Conservation (phyloP, 768 basidiomycete genomes). For the Krasilnikovozyma curviuscula region DNA sequence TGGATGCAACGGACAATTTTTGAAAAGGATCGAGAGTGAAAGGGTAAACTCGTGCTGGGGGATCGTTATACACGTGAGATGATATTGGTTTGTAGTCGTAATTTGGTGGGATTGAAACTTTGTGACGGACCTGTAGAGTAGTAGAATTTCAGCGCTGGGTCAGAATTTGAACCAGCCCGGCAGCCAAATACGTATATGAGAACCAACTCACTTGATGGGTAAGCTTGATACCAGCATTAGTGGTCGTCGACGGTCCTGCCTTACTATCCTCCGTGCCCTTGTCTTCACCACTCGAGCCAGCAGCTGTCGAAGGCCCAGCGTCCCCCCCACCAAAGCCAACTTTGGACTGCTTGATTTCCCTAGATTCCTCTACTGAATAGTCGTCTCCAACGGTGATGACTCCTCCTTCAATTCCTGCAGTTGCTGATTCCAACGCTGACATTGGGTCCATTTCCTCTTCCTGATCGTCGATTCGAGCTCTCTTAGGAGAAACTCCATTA, state of each 20-base stretch:
- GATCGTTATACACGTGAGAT: constrained; percentile 71
- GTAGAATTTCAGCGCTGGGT: not conserved
- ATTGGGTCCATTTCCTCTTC: no score
- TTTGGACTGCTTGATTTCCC: constrained; percentile 62
- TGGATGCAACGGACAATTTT: constrained; percentile 77
- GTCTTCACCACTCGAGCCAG: not conserved
- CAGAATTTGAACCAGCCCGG: not conserved
- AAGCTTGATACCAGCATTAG: constrained; percentile 38
- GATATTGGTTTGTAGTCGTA: constrained; percentile 82
- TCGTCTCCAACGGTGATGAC: no score
- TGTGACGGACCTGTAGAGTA: constrained; percentile 55
- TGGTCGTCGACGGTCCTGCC: not conserved
- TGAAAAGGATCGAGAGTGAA: constrained; percentile 97
- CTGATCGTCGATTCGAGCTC: no score
- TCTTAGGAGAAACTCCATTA: no score
- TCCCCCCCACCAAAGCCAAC: constrained; percentile 54
- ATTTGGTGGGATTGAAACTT: constrained; percentile 85
- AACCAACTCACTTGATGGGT: constrained; percentile 47
- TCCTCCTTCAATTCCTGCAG: no score
- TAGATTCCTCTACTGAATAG: no score
- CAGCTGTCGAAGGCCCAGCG: constrained; percentile 24
- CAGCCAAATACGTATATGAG: not conserved
- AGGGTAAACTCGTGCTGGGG: constrained; percentile 81
- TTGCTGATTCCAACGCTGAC: no score
- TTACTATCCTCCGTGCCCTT: not conserved